phyloP scores from a whole-genome alignment of 768 basidiomycete species.

The Panaeolus papilionaceus region DNA sequence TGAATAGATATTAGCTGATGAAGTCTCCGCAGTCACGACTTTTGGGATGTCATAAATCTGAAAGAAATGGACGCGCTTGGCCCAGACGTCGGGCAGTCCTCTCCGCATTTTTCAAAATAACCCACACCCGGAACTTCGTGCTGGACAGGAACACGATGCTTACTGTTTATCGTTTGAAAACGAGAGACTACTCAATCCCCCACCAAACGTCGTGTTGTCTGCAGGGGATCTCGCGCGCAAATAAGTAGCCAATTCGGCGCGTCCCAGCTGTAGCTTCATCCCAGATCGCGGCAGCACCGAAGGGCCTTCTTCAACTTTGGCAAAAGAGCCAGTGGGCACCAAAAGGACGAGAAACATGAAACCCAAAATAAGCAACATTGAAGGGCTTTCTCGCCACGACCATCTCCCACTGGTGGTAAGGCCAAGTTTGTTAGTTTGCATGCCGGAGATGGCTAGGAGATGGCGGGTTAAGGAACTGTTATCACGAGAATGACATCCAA shows the following conservation, averaged over 20 bases:
- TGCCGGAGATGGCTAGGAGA: neutral
- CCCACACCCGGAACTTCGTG: neutral
- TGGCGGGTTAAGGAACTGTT: neutral
- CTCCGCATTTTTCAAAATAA: neutral
- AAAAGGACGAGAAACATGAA: neutral
- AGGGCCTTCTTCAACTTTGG: neutral
- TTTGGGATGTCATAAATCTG: conserved; percentile 16
- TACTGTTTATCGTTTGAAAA: conserved; percentile 54
- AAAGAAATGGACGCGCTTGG: neutral
- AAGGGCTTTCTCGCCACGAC: neutral
- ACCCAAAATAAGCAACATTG: neutral
- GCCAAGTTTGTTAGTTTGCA: neutral
- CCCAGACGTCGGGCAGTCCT: neutral
- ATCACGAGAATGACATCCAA: neutral
- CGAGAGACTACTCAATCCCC: conserved; percentile 51
- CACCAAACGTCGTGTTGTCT: conserved; percentile 36
- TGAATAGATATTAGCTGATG: neutral
- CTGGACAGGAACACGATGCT: conserved; percentile 26
- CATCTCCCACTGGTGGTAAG: neutral
- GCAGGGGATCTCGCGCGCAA: conserved; percentile 29
- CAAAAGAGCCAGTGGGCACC: neutral
- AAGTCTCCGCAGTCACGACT: neutral
- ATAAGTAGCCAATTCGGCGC: neutral
- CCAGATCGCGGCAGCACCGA: neutral
- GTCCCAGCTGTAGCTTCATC: conserved; percentile 4